Percentiles rank a stretch among this genome's conserved stretches.
Evolutionary conservation across 331 rosid species (phyloP).

Genomic region (Acacia concinna): DNA sequence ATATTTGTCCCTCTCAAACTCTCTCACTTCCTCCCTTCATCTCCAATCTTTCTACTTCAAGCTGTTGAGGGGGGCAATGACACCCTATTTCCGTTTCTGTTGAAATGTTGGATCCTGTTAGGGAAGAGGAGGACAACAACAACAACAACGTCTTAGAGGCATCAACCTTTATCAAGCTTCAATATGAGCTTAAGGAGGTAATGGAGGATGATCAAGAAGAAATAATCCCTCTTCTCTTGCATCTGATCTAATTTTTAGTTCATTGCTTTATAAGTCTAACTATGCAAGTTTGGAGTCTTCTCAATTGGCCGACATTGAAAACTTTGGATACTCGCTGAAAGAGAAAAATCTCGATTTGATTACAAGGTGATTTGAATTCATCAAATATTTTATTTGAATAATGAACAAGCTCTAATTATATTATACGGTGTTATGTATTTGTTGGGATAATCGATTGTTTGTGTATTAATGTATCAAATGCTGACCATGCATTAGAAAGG

Average conservation of each 20-base stretch:
- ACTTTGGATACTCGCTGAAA: constrained; percentile 52
- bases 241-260: not conserved
- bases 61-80: too few species aligned
- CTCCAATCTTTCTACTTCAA: too few species aligned
- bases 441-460: not conserved
- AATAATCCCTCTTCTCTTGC: not conserved
- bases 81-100: too few species aligned
- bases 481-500: constrained; percentile 55
- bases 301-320: constrained; percentile 47
- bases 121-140: too few species aligned
- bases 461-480: constrained; percentile 3
- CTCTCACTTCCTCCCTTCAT: too few species aligned
- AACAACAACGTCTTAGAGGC: too few species aligned
- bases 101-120: too few species aligned
- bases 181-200: too few species aligned
- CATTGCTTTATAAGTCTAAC: not conserved
- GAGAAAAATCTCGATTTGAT: constrained; percentile 74
- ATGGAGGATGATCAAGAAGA: too few species aligned
- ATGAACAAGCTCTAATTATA: not conserved
- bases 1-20: too few species aligned
- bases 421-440: not conserved
- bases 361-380: constrained; percentile 49
- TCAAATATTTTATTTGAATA: not conserved
- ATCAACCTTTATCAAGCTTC: too few species aligned
- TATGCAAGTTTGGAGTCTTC: constrained; percentile 56